Base-by-base conservation (phyloP, 768 basidiomycete genomes). In the Neoboletus magnificus region DNA sequence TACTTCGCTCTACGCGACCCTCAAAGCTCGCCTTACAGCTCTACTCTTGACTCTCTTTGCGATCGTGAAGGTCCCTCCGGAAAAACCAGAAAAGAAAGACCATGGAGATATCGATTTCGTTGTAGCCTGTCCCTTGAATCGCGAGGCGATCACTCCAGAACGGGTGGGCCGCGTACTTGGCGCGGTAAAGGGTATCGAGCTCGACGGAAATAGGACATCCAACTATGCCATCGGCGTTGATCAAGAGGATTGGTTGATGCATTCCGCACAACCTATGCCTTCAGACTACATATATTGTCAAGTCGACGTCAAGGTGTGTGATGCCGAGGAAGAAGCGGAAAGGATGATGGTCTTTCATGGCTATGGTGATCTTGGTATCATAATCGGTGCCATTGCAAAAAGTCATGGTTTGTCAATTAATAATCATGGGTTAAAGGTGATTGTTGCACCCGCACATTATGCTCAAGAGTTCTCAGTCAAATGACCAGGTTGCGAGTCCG, bases 281-380 rank as follows among this genome's bases (percentile, higher is more conserved):
- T 51, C 45, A 18, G 58, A 52, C 9, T 33, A 48, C 35, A 50
- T 70, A 45, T 73, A 70, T 49, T 64, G 69, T 40, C 79, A 91
- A 75, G 80, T 89, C 10, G 89, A 90, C 60, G 77, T 89, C 16
- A 77, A 81, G 57, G 78, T 85, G 4, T 86, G 85, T 61, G 65
- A 61, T 3, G 76, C 81, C 65, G 68, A 70, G 61, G 75, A 71
- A 20, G 81, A 81, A 62, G 81, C 72, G 68, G 74, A 83, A 23
- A 74, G 82, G 22, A 67, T 81, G 16, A 64, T 76, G 23, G 81
- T 87, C 68, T 81, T 81, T 62, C 77, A 82, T 54, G 79, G 81
- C 1, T 89, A 87, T 61, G 88, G 88, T 10, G 88, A 89, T 61
- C 74, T 89, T 18, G 84, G 84, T 0, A 86, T 87, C 81, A 85